Base-by-base conservation (phyloP, 148 eudicot genomes). In the Pharnaceum exiguum region DNA sequence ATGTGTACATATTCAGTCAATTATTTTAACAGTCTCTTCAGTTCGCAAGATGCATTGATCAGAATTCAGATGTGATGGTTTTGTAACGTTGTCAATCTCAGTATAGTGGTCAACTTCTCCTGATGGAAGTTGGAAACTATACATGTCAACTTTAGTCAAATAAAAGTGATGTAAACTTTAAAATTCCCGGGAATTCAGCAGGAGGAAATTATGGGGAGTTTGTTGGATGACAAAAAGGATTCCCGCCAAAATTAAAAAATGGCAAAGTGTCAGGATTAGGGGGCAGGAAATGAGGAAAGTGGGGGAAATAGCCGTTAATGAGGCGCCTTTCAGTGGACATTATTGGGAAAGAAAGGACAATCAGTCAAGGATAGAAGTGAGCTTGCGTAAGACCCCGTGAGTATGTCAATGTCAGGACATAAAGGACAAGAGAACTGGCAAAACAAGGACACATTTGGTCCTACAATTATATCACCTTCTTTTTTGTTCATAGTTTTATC, bases 241-340 rank as follows among this genome's bases (percentile, higher is more conserved):
- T 70, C 60, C 54, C 74, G 74, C 69, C 69, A 70, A 43, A 70
- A 57, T 2, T 2, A 50, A 57, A 17, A 32, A 5, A n/a, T 2
- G 63, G 50, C 68, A 63, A 63, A n/a, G 69, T 63, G 74, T 10
- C 30, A 17, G 33, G 2, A 11, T 3, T 5, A 43, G 46, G 38
- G 27, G 21, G 27, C 50, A 13, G 37, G 5, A 39, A 13, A 63
- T 10, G 15, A 37, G 38, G 23, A 63, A 70, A 70, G 63, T 10
- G 15, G 30, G 38, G 23, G 57, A 70, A 70, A 58, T 70, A 63
- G 74, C 74, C 69, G 74, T 57, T 68, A 45, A 68, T 26, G 40
- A 27, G 16, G 53, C 50, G 40, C 48, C 33, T 51, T 40, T 16
- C 30, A 40, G 24, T 7, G 0, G 3, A 9, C 17, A 33, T 53